phyloP scores from a whole-genome alignment of 306 rosid genomes.

The Castanea sativa region DNA sequence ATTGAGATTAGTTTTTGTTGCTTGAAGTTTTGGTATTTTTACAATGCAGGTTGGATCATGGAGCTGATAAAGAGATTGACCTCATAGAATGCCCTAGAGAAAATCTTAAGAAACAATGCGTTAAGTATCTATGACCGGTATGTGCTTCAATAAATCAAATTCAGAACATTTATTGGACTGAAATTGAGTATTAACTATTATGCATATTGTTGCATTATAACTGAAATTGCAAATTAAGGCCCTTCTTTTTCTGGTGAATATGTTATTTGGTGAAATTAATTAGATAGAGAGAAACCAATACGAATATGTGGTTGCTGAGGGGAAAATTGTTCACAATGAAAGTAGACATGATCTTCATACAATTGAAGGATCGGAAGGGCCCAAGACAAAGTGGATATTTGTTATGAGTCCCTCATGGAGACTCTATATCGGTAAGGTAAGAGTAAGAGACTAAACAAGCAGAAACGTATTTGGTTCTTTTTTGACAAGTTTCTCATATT shows the following conservation, averaged over 20 bases:
- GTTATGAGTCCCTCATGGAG: slow-evolving; percentile 85
- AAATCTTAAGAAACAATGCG: slow-evolving; percentile 68
- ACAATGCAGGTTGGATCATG: slow-evolving; percentile 72
- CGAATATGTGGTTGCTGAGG: slow-evolving; percentile 57
- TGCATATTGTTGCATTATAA: slow-evolving; percentile 6
- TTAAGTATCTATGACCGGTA: slow-evolving; percentile 92
- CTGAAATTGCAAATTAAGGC: not conserved
- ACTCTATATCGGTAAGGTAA: slow-evolving; percentile 86
- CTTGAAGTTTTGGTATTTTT: not conserved
- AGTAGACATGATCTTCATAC: slow-evolving; percentile 67
- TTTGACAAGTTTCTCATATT: not conserved
- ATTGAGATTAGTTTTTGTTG: not conserved
- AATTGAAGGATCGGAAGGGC: slow-evolving; percentile 28
- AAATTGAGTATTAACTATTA: not conserved
- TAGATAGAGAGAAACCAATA: slow-evolving; percentile 81
- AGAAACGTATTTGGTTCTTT: not conserved
- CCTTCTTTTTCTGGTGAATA: not conserved
- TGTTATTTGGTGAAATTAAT: slow-evolving; percentile 20
- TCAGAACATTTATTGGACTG: not conserved
- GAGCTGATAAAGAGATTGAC: slow-evolving; percentile 74
- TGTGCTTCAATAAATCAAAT: slow-evolving; percentile 25
- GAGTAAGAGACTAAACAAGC: slow-evolving; percentile 1
- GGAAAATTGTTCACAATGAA: slow-evolving; percentile 53
- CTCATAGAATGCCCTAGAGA: slow-evolving; percentile 57
- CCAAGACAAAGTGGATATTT: slow-evolving; percentile 75